phyloP scores from a whole-genome alignment of 2,329 filamentous ascomycete genomes.

The Calonectria fujianensis region DNA sequence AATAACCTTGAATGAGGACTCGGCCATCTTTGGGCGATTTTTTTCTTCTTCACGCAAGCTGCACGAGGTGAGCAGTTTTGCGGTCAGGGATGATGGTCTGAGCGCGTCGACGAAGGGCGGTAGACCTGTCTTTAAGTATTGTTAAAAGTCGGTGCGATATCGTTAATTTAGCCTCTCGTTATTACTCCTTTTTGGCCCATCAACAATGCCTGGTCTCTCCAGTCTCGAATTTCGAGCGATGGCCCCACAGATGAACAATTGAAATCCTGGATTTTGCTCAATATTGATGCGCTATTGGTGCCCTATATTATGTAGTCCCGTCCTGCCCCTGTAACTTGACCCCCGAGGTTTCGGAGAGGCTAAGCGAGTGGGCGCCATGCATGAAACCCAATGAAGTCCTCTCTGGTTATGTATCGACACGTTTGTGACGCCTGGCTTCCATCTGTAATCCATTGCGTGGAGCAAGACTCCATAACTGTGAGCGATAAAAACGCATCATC shows the following conservation, averaged over 20 bases:
- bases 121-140: not conserved
- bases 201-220: not conserved
- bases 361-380: not conserved
- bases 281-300: too few species aligned
- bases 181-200: not conserved
- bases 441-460: not conserved
- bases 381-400: not conserved
- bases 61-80: not conserved
- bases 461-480: not conserved
- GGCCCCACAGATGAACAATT: not conserved
- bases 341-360: not conserved
- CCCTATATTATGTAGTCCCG: not conserved
- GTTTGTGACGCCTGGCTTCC: not conserved
- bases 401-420: not conserved
- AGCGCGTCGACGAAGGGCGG: not conserved
- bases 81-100: too few species aligned
- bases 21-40: not conserved
- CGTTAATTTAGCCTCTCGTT: not conserved
- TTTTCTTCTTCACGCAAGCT: too few species aligned
- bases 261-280: not conserved
- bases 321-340: constrained; percentile 3
- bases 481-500: not conserved
- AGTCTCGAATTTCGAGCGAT: not conserved
- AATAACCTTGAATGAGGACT: not conserved
- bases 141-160: not conserved